These are phyloP conservation scores for Candida coleopterorum DNA, from an alignment of 805 yeast species.

Conservation along the genomic window DNA sequence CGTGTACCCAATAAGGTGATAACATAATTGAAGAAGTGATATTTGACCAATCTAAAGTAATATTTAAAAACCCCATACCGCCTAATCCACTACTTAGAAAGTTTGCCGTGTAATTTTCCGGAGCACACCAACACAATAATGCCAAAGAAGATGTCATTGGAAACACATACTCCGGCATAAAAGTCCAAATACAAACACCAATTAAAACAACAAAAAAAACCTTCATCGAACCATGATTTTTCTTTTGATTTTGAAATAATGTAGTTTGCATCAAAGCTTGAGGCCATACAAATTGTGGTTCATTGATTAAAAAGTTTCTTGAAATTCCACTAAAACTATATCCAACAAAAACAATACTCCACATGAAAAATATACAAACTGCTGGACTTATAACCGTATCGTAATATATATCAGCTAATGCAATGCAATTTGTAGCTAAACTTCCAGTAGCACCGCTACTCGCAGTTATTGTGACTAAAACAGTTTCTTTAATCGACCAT, in stretches of 20 bases:
- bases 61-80: conserved; percentile 42
- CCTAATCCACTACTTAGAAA: conserved; percentile 46
- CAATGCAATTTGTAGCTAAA: conserved; percentile 40
- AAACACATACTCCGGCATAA: conserved; percentile 42
- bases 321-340: conserved; percentile 47
- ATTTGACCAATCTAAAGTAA: conserved; percentile 46
- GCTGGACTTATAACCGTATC: conserved; percentile 26
- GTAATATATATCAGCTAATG: conserved; percentile 40
- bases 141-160: conserved; percentile 45
- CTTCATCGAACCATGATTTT: conserved; percentile 24
- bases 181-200: conserved; percentile 38
- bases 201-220: conserved; percentile 29
- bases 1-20: conserved; percentile 45
- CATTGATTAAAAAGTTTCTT: conserved; percentile 37
- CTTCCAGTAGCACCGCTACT: conserved; percentile 46
- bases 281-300: conserved; percentile 44
- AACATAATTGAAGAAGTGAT: conserved; percentile 44
- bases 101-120: conserved; percentile 30
- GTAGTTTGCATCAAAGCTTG: conserved; percentile 46
- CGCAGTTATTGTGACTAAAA: conserved; percentile 44
- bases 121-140: conserved; percentile 42
- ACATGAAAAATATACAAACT: conserved; percentile 40
- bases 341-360: conserved; percentile 44
- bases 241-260: conserved; percentile 26
- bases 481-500: conserved; percentile 47